These are phyloP conservation scores for Rubia balearica DNA, from an alignment of 305 asterid genomes.

Conservation along the genomic window DNA sequence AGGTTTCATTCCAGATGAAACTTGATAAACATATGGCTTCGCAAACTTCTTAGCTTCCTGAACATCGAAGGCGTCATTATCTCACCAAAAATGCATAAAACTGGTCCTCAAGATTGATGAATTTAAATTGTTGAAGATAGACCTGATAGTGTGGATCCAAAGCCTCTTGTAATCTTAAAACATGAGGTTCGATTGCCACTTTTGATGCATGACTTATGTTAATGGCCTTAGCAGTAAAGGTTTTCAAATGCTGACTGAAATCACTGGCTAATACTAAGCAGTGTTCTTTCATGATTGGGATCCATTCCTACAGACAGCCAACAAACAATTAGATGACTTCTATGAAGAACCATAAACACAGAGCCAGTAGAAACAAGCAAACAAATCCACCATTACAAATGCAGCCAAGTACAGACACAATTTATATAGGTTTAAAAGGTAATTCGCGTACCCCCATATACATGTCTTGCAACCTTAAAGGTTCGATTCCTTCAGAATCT, in stretches of 20 bases:
- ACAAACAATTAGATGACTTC: background rate
- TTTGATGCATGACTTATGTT: slow-evolving; percentile 28
- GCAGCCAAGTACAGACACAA: background rate
- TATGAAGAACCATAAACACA: background rate
- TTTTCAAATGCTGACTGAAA: slow-evolving; percentile 22
- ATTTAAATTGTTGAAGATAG: slow-evolving; percentile 6
- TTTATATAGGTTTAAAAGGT: background rate
- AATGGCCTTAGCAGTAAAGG: slow-evolving; percentile 22
- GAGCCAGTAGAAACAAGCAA: background rate
- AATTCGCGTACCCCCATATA: background rate
- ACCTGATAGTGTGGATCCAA: slow-evolving; percentile 39
- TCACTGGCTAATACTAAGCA: slow-evolving; percentile 20
- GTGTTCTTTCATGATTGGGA: slow-evolving; percentile 32
- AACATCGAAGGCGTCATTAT: slow-evolving; percentile 11
- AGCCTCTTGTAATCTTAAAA: slow-evolving; percentile 19
- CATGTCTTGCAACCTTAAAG: background rate
- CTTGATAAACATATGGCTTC: slow-evolving; percentile 36
- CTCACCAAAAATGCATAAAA: slow-evolving; percentile 5
- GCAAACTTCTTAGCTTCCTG: slow-evolving; percentile 39
- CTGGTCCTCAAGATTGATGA: slow-evolving; percentile 1
- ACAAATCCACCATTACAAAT: background rate
- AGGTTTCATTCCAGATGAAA: slow-evolving; percentile 30
- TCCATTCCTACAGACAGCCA: slow-evolving; percentile 31
- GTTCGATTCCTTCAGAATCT: background rate
- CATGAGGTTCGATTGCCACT: slow-evolving; percentile 26